Base-by-base conservation (phyloP, 2,329 filamentous ascomycete genomes). In the Clarireedia monteithiana region DNA sequence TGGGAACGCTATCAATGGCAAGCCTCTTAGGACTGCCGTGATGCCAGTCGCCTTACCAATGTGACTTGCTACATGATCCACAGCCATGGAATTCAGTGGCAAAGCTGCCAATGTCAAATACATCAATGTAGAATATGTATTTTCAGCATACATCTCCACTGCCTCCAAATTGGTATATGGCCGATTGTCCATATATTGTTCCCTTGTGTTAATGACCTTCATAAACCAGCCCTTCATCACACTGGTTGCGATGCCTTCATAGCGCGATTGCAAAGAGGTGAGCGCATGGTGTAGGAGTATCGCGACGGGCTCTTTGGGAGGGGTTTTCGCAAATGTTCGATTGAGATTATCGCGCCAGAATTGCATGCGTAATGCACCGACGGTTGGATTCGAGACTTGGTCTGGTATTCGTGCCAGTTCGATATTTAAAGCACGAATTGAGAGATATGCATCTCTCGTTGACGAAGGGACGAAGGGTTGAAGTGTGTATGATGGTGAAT, bases 41-140 rank as follows among this genome's bases (percentile, higher is more conserved):
- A 99, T 96, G 7, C 94, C 94, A 49, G 84, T 87, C 0, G 94
- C 91, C 68, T 99, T 99, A 52, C 94, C 94, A 57, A 97, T 88
- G 70, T 99, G 94, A 54, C 89, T 95, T 7, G 92, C 92, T 17
- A 99, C 77, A 72, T 99, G 94, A 67, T 99, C 94, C 44, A 91
- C 83, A 24, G 91, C 86, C 65, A 96, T 79, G 1, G 89, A 95
- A 9, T 84, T 82, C 66, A 96, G 77, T 0, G 90, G 88, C 56
- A 96, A 73, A 6, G 86, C 79, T 17, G 89, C 89, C 39, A 97
- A 75, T 0, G 88, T 92, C 60, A 95, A 79, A 70, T 99, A 99
- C 72, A 95, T 83, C 46, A 97, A 77, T 0, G 90, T 95, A 17
- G 91, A 91, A 72, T 97, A 97, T 1, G 94, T 97, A 64, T 91